These are phyloP conservation scores for Boletus albobrunnescens DNA, from an alignment of 1,284 basidiomycete species.

Conservation along the genomic window DNA sequence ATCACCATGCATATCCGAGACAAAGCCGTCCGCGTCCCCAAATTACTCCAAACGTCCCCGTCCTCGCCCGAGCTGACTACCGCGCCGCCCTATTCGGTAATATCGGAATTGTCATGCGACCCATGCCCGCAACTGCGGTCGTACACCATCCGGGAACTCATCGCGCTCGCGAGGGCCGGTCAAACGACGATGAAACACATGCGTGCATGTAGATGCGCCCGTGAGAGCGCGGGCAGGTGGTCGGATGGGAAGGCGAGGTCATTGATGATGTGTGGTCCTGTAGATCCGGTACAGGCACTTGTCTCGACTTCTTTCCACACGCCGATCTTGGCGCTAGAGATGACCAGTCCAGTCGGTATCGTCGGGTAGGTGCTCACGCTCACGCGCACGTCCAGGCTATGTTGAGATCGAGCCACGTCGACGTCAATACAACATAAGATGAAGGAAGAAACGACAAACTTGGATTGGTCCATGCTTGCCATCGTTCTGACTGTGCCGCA, in stretches of 20 bases:
- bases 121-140: conserved; percentile 35
- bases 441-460: conserved; percentile 13
- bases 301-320: conserved; percentile 71
- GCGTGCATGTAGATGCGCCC: too few relatives aligned
- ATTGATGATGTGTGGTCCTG: conserved; percentile 51
- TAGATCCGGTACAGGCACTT: conserved; percentile 44
- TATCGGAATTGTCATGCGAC: conserved; percentile 59
- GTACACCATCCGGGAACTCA: conserved; percentile 63
- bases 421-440: neutral
- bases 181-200: conserved; percentile 64
- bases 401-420: conserved; percentile 5
- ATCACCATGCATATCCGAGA: conserved; percentile 38
- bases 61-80: conserved; percentile 9
- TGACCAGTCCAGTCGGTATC: conserved; percentile 61
- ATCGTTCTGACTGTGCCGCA: conserved; percentile 62
- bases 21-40: conserved; percentile 17
- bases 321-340: conserved; percentile 58
- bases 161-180: conserved; percentile 75
- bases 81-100: conserved; percentile 55
- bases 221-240: neutral
- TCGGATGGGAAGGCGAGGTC: conserved; percentile 40
- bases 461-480: conserved; percentile 21
- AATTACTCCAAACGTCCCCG: conserved; percentile 14
- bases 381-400: conserved; percentile 62
- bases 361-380: conserved; percentile 68